phyloP scores from a whole-genome alignment of 192 early-diverging fungal genomes.

The Lunasporangiospora selenospora region DNA sequence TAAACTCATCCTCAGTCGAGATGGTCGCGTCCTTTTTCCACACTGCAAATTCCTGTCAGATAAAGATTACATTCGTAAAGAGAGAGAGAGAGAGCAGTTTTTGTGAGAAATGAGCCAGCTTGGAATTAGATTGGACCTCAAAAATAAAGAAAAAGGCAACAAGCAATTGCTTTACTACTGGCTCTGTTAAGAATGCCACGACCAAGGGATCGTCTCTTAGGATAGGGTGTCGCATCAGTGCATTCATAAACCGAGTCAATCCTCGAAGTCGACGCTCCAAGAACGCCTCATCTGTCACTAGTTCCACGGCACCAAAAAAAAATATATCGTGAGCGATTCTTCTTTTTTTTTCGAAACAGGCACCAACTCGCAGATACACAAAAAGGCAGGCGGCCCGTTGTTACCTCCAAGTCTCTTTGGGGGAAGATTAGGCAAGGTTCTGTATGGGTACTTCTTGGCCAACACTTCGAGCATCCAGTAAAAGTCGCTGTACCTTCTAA shows the following conservation, averaged over 20 bases:
- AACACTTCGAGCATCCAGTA: constrained; percentile 86
- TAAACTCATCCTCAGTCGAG: constrained; percentile 64
- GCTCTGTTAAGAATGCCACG: constrained; percentile 70
- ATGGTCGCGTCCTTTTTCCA: constrained; percentile 63
- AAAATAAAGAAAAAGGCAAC: neutral
- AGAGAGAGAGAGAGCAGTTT: neutral
- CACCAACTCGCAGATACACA: constrained; percentile 7
- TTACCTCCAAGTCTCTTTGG: constrained; percentile 88
- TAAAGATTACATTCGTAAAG: neutral
- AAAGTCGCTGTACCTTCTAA: constrained; percentile 92
- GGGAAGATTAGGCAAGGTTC: constrained; percentile 83
- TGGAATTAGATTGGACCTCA: neutral
- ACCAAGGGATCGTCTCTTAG: constrained; percentile 68
- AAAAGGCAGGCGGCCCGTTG: too few relatives aligned
- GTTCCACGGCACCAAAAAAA: too few relatives aligned
- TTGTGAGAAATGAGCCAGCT: neutral
- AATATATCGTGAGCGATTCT: neutral
- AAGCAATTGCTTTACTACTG: constrained; percentile 52
- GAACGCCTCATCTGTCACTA: constrained; percentile 68
- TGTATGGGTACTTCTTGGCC: constrained; percentile 78
- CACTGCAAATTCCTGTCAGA: constrained; percentile 59
- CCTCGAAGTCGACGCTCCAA: constrained; percentile 74
- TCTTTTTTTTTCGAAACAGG: neutral
- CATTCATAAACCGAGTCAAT: constrained; percentile 74
- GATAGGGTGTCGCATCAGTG: constrained; percentile 78